Conservation (phyloP, 345 rosid species). For the Gossypioides kirkii region DNA sequence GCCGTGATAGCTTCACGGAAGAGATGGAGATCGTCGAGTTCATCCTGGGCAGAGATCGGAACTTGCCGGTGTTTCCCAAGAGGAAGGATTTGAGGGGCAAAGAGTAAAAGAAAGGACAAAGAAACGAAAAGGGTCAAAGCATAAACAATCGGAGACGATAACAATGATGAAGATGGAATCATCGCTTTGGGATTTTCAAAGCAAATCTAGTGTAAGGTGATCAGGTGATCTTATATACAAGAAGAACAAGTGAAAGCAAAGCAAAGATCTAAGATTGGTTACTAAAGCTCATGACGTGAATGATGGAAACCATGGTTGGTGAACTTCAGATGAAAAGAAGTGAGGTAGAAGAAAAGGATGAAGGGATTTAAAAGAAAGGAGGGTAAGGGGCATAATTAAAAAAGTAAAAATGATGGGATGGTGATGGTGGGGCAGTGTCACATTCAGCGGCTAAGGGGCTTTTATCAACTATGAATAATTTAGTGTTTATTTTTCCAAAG, state of each 20-base stretch:
- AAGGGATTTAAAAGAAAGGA: too few relatives aligned
- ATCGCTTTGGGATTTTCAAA: slow-evolving; percentile 20
- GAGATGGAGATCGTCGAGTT: slow-evolving; percentile 54
- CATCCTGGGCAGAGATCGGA: slow-evolving; percentile 33
- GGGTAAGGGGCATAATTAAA: too few relatives aligned
- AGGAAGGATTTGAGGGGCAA: slow-evolving; percentile 36
- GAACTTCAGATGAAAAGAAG: neutral
- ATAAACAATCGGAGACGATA: slow-evolving; percentile 38
- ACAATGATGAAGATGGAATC: slow-evolving; percentile 45
- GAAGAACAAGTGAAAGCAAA: neutral
- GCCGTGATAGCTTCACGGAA: slow-evolving; percentile 59
- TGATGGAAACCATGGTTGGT: neutral
- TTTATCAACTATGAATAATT: neutral
- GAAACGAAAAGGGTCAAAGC: slow-evolving; percentile 53
- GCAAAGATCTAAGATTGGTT: neutral
- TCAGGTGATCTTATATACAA: neutral
- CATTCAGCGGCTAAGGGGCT: neutral
- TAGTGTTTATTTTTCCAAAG: neutral
- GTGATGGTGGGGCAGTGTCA: neutral
- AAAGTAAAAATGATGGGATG: neutral
- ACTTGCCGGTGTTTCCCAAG: neutral
- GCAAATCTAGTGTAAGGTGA: neutral
- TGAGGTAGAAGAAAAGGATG: neutral
- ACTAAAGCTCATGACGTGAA: neutral
- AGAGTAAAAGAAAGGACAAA: slow-evolving; percentile 39